A percentile compares a stretch with the other conserved stretches of the same genome.
Conservation (phyloP, 148 eudicot genomes). For the Camellia granthamiana region DNA sequence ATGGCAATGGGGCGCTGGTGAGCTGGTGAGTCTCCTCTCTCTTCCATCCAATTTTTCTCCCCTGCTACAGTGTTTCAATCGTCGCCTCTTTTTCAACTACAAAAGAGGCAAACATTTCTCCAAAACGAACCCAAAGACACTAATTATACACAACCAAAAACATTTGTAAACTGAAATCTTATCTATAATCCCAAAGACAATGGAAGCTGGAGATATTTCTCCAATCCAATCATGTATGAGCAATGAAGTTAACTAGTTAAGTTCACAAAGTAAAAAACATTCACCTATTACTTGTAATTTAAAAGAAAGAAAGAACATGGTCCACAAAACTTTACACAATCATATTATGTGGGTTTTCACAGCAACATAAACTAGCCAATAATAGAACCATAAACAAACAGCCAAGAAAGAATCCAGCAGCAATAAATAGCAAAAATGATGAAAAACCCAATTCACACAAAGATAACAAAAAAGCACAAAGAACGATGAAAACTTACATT, state of each 20-base stretch:
- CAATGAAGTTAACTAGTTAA: neutral
- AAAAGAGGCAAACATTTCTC: no score
- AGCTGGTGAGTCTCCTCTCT: no score
- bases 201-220: neutral
- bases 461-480: neutral
- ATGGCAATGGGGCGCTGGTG: no score
- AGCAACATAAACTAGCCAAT: neutral
- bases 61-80: no score
- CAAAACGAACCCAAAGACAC: no score
- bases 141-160: neutral
- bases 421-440: neutral
- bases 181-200: neutral
- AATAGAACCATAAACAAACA: neutral
- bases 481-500: constrained; percentile 51
- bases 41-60: no score
- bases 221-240: neutral
- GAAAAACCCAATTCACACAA: constrained; percentile 13
- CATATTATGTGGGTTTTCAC: neutral
- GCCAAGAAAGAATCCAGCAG: neutral
- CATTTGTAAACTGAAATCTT: neutral
- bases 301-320: neutral
- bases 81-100: no score
- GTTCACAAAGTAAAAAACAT: neutral
- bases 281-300: neutral
- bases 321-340: neutral